phyloP scores from a whole-genome alignment of 169 alveolate genomes.

The Plasmodium vinckei region DNA sequence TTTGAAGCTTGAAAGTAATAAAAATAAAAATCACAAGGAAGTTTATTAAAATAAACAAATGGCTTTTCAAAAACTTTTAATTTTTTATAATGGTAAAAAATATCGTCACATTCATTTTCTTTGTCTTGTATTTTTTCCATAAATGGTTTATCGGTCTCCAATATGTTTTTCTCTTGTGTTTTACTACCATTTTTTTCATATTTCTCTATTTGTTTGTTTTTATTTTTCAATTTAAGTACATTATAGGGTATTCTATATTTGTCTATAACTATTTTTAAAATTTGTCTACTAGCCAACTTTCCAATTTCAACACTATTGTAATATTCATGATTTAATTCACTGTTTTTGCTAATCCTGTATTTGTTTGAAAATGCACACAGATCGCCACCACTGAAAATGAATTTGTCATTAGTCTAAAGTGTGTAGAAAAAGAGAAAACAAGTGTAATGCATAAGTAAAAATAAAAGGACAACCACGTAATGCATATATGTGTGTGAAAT shows the following conservation, averaged over 20 bases:
- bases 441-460: background rate
- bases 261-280: conserved; percentile 23
- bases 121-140: background rate
- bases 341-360: conserved; percentile 30
- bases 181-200: background rate
- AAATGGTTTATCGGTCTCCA: background rate
- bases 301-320: conserved; percentile 53
- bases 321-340: conserved; percentile 46
- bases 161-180: background rate
- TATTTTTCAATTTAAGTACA: conserved; percentile 17
- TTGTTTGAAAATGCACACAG: conserved; percentile 55
- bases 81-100: conserved; percentile 16
- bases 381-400: conserved; percentile 62
- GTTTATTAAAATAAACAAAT: conserved; percentile 21
- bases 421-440: background rate
- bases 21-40: conserved; percentile 64
- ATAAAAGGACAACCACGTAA: too few species aligned
- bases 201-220: background rate
- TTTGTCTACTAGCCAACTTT: conserved; percentile 34
- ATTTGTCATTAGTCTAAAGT: conserved; percentile 47
- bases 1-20: conserved; percentile 56
- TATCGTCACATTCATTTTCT: background rate
- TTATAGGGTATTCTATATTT: conserved; percentile 10
- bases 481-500: background rate
- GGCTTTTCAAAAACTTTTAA: conserved; percentile 49